These are phyloP conservation scores for Candida patagonica DNA, from an alignment of 805 yeast species.

Conservation along the genomic window DNA sequence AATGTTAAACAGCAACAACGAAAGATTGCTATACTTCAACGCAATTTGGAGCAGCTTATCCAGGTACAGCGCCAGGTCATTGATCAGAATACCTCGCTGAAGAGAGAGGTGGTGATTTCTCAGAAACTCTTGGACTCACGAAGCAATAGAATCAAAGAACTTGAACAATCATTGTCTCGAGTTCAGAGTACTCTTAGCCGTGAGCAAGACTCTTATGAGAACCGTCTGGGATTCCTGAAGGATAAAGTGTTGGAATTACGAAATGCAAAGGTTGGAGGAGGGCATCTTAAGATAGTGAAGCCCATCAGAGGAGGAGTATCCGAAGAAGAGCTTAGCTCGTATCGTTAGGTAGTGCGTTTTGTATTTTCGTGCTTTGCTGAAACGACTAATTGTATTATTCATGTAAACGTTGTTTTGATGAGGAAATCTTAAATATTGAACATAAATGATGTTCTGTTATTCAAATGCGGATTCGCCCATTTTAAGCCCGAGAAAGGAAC, in stretches of 20 bases:
- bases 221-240: conserved; percentile 13
- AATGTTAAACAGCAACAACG: conserved; percentile 30
- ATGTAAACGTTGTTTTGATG: neutral
- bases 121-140: conserved; percentile 50
- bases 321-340: neutral
- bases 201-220: conserved; percentile 43
- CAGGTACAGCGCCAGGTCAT: conserved; percentile 55
- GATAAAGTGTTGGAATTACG: conserved; percentile 12
- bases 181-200: conserved; percentile 40
- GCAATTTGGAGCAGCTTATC: conserved; percentile 47
- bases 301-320: conserved; percentile 46
- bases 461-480: conserved; percentile 56
- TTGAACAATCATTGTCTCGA: conserved; percentile 37
- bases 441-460: neutral
- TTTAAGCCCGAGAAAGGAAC: conserved; percentile 65
- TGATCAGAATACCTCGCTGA: conserved; percentile 46
- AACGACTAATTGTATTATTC: neutral
- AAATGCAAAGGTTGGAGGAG: neutral
- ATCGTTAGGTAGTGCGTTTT: too few relatives aligned
- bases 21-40: conserved; percentile 45
- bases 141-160: conserved; percentile 44
- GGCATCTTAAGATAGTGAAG: conserved; percentile 38
- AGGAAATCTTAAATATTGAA: neutral
- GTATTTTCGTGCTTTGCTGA: neutral
- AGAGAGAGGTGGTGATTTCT: conserved; percentile 46